A percentile compares a stretch with the other conserved stretches of the same genome.
These are phyloP conservation scores for Myochromella boudieri DNA, from an alignment of 768 basidiomycete species.

Conservation along the genomic window DNA sequence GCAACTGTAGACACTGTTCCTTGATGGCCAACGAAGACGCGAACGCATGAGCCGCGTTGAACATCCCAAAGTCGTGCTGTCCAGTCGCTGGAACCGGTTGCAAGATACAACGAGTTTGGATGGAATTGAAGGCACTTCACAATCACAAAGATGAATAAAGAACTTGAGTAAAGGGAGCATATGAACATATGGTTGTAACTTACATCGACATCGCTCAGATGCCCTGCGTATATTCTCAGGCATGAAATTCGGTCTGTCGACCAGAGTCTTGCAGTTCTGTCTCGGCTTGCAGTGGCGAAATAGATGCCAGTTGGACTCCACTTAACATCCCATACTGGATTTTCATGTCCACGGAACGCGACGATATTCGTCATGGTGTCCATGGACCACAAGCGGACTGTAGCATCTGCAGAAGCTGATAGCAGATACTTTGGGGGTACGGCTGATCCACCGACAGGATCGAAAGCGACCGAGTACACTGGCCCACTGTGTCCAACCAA, in stretches of 20 bases:
- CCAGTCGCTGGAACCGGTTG: constrained; percentile 95
- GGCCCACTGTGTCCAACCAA: constrained; percentile 96
- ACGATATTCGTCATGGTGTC: constrained; percentile 94
- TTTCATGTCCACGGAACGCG: constrained; percentile 93
- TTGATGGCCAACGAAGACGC: constrained; percentile 95
- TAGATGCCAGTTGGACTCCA: constrained; percentile 99
- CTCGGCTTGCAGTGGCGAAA: constrained; percentile 93
- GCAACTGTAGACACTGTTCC: constrained; percentile 84
- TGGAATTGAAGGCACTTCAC: constrained; percentile 91
- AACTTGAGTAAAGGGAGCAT: background rate
- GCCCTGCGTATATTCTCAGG: constrained; percentile 91
- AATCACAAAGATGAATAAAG: background rate
- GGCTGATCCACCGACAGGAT: constrained; percentile 86
- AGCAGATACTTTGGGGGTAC: constrained; percentile 84
- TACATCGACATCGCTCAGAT: constrained; percentile 96
- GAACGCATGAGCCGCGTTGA: constrained; percentile 90
- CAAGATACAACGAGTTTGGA: constrained; percentile 95
- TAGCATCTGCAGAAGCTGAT: constrained; percentile 91
- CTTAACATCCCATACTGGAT: constrained; percentile 98
- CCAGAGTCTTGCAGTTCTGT: constrained; percentile 94
- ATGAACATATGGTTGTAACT: constrained; percentile 31
- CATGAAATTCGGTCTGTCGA: constrained; percentile 88
- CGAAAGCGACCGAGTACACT: constrained; percentile 92
- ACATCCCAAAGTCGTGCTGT: constrained; percentile 98
- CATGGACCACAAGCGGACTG: constrained; percentile 90